Base-by-base conservation (phyloP, 768 basidiomycete species). In the Rubroboletus pulcherrimus region DNA sequence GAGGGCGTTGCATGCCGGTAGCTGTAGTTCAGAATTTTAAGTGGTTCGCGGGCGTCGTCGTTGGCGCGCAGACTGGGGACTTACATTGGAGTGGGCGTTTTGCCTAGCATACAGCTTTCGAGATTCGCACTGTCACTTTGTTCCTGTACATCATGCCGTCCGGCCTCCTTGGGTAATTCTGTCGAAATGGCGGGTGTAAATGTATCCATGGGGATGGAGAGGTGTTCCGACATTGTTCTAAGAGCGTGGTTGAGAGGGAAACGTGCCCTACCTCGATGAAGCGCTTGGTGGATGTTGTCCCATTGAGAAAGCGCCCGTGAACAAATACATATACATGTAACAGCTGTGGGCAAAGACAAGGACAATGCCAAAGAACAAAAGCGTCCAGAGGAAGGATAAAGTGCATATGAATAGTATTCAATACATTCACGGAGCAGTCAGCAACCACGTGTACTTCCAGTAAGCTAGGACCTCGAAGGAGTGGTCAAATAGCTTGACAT, bases 1-100 rank as follows among this genome's bases (percentile, higher is more conserved):
- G 71, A 73, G 4, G 75, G 75, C 14, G 74, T 64, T 17, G 70
- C 74, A 24, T 76, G 75, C 2, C 75, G 66, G 49, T 75, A 66
- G 26, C 70, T 71, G 44, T 41, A n/a, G 31, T 42, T 8, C 31
- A 44, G n/a, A 43, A 4, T 37, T 46, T 46, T 21, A 11, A 55
- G 38, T 43, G 17, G 29, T 24, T 24, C 7, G 40, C 19, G 0
- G 12, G 5, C 7, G 38, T 8, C 41, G 47, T 44, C 19, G 4
- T 29, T 52, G 34, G 14, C 3, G 14, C 8, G 21, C 17, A 24
- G 17, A 43, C 5, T 5, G 26, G 12, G 14, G 34, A 59, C 66
- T 55, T 38, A 67, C 66, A 66, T 55, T 19, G 66, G 66, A 14
- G 62, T 44, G 2, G 66, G 66, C 4, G 66, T 63, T 14, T 56